Evolutionary conservation across 495 filamentous ascomycete species (phyloP).

Genomic region (Aspergillus cavernicola): DNA sequence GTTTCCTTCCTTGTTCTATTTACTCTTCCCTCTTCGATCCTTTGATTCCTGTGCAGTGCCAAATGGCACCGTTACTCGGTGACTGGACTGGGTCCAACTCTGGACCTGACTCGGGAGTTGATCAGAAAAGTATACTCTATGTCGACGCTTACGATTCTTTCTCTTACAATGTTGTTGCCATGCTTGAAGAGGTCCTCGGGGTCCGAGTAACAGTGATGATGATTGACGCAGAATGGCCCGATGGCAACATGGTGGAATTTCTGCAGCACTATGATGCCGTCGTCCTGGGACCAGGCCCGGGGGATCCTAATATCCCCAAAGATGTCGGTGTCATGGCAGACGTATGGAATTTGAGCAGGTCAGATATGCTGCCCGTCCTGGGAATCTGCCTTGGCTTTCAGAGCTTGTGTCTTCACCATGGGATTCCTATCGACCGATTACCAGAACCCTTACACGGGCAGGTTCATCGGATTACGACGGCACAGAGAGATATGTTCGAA

Average conservation of each 20-base stretch:
- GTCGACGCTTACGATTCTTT: constrained; percentile 96
- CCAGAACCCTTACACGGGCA: constrained; percentile 75
- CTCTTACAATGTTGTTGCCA: constrained; percentile 83
- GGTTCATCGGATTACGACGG: constrained; percentile 58
- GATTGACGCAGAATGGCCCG: constrained; percentile 58
- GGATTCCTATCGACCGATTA: constrained; percentile 60
- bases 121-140: constrained; percentile 62
- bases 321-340: constrained; percentile 79
- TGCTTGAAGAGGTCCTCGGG: constrained; percentile 61
- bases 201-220: constrained; percentile 67
- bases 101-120: constrained; percentile 3
- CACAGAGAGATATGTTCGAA: constrained; percentile 47
- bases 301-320: constrained; percentile 50
- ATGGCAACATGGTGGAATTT: constrained; percentile 41
- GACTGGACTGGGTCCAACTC: constrained; percentile 20
- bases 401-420: constrained; percentile 65
- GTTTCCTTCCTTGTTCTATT: not conserved
- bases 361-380: constrained; percentile 65
- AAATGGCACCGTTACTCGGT: constrained; percentile 37
- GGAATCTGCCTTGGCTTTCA: constrained; percentile 95
- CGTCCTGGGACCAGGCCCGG: constrained; percentile 78
- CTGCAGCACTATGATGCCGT: constrained; percentile 67
- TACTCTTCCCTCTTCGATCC: not conserved
- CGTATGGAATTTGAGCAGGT: constrained; percentile 64
- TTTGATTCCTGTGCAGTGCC: not conserved